Conservation (phyloP, 2,329 filamentous ascomycete genomes). For the Zalaria obscura region DNA sequence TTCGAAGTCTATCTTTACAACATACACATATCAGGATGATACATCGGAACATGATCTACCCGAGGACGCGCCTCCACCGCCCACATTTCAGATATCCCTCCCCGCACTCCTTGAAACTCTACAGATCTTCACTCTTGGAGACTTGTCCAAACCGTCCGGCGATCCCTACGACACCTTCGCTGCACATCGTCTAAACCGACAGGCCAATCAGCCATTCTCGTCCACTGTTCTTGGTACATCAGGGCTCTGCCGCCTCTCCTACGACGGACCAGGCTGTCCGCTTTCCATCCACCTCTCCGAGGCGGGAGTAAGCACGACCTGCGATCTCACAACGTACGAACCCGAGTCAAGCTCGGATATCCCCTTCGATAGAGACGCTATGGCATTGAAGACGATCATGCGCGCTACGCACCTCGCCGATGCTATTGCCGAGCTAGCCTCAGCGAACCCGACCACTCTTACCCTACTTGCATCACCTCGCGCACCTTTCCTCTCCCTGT, state of each 20-base stretch:
- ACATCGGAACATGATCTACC: conserved; percentile 23
- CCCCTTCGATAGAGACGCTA: conserved; percentile 66
- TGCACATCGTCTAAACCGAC: conserved; percentile 19
- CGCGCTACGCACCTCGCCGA: conserved; percentile 59
- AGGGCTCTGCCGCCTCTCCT: conserved; percentile 74
- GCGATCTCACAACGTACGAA: conserved; percentile 72
- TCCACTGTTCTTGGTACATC: conserved; percentile 70
- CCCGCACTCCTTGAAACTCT: conserved; percentile 81
- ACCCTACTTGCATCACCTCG: conserved; percentile 35
- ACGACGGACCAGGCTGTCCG: conserved; percentile 58
- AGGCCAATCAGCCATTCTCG: conserved; percentile 58
- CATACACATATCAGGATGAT: conserved; percentile 53
- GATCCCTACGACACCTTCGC: conserved; percentile 22
- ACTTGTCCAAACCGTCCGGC: conserved; percentile 17
- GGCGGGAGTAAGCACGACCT: conserved; percentile 85
- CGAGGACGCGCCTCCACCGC: conserved; percentile 25
- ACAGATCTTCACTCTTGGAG: conserved; percentile 70
- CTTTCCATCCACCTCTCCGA: conserved; percentile 87
- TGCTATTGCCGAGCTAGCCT: conserved; percentile 52
- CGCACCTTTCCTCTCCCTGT: conserved; percentile 57
- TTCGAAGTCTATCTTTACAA: conserved; percentile 77
- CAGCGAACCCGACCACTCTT: conserved; percentile 44
- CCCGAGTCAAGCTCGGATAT: conserved; percentile 45
- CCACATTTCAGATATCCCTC: conserved; percentile 75
- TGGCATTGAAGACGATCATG: conserved; percentile 93